These are phyloP conservation scores for Graphium sp. DNA, from an alignment of 2,329 filamentous ascomycete species.

Conservation along the genomic window DNA sequence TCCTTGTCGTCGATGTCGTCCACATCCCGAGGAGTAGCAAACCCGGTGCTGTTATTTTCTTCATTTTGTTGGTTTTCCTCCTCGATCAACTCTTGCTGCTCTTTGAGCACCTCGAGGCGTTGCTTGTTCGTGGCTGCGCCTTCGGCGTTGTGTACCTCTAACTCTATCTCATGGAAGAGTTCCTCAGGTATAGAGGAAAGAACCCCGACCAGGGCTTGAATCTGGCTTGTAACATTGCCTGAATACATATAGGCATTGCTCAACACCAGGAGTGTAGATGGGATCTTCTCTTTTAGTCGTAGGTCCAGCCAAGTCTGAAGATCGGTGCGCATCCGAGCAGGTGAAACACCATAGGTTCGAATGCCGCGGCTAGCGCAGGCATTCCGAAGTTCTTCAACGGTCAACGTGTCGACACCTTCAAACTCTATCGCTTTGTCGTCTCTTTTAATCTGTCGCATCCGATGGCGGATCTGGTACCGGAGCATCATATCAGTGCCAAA, in stretches of 20 bases:
- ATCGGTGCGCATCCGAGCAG: conserved; percentile 74
- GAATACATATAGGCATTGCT: conserved; percentile 98
- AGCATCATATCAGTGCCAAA: conserved; percentile 98
- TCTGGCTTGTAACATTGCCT: conserved; percentile 75
- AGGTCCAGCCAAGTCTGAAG: conserved; percentile 89
- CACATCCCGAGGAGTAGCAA: conserved; percentile 63
- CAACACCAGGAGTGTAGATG: conserved; percentile 83
- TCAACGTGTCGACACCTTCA: conserved; percentile 83
- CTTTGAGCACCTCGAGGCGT: conserved; percentile 91
- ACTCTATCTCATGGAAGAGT: conserved; percentile 97
- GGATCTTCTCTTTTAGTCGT: conserved; percentile 84
- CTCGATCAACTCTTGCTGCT: conserved; percentile 94
- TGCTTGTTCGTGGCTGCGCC: conserved; percentile 98
- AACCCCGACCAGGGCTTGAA: conserved; percentile 83
- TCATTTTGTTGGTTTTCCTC: conserved; percentile 91
- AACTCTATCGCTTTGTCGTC: conserved; percentile 89
- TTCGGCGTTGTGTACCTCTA: conserved; percentile 93
- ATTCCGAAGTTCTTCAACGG: conserved; percentile 83
- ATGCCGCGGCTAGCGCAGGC: conserved; percentile 86
- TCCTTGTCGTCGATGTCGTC: conserved; percentile 95
- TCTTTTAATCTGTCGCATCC: conserved; percentile 98
- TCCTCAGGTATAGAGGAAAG: conserved; percentile 93
- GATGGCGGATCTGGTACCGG: conserved; percentile 88
- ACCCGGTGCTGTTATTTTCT: conserved; percentile 58
- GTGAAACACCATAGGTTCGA: conserved; percentile 81